Percentiles rank a stretch among this genome's conserved stretches.
phyloP scores from a whole-genome alignment of 805 yeast genomes.

The Yarrowia porcina region DNA sequence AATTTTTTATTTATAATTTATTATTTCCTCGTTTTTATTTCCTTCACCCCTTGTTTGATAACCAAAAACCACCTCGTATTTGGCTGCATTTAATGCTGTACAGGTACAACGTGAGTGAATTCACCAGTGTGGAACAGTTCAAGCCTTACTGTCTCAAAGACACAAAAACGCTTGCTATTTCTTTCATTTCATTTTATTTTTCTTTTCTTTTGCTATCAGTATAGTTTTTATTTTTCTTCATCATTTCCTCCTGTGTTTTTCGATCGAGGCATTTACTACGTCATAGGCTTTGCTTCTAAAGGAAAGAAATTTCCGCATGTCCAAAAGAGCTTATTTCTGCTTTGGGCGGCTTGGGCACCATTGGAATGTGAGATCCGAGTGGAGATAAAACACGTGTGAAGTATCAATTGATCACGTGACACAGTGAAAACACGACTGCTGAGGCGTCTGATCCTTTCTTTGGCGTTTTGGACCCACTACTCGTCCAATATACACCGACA shows the following conservation, averaged over 20 bases:
- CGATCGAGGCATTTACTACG: conserved; percentile 17
- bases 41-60: too few species aligned
- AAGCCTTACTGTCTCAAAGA: too few species aligned
- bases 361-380: neutral
- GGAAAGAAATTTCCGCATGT: neutral
- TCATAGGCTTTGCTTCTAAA: conserved; percentile 16
- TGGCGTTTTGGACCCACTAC: too few species aligned
- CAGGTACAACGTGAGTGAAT: too few species aligned
- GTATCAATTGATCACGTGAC: neutral
- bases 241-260: neutral
- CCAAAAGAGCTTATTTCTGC: neutral
- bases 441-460: neutral
- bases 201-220: neutral
- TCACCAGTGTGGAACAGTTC: too few species aligned
- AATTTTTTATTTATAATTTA: too few species aligned
- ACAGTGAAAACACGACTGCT: neutral
- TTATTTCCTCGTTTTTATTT: too few species aligned
- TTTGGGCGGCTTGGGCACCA: conserved; percentile 9
- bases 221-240: neutral
- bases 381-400: too few species aligned
- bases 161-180: too few species aligned
- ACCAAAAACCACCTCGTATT: too few species aligned
- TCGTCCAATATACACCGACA: too few species aligned
- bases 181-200: neutral
- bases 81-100: too few species aligned